Percentiles rank a stretch among this genome's conserved stretches.
Evolutionary conservation across 2,329 filamentous ascomycete genomes (phyloP).

Genomic region (Gnomoniopsis sp.): DNA sequence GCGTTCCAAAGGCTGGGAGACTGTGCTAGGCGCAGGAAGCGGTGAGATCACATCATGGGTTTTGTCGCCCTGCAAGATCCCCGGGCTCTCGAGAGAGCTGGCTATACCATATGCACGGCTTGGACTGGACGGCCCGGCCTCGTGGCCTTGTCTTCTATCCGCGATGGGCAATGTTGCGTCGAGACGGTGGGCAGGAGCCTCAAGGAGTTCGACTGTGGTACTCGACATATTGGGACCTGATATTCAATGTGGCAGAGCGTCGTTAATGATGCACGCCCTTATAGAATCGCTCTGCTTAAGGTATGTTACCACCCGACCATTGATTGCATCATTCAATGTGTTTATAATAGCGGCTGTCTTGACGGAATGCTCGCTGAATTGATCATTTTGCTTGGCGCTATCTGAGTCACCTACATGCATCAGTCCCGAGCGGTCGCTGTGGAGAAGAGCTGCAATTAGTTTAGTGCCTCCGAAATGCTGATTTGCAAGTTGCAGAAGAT

Average conservation of each 20-base stretch:
- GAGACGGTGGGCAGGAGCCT: background rate
- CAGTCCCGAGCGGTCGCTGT: too few relatives aligned
- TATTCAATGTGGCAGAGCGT: background rate
- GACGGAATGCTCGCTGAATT: background rate
- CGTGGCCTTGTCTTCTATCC: background rate
- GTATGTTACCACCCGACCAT: too few relatives aligned
- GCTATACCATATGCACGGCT: background rate
- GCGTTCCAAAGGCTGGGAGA: constrained; percentile 26
- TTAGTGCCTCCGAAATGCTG: too few relatives aligned
- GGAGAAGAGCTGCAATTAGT: too few relatives aligned
- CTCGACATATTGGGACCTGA: background rate
- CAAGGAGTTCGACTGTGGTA: constrained; percentile 9
- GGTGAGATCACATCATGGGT: constrained; percentile 1
- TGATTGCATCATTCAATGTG: background rate
- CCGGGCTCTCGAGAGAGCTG: background rate
- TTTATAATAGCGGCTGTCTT: background rate
- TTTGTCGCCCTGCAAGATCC: background rate
- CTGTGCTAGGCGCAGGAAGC: constrained; percentile 9
- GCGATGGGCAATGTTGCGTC: background rate
- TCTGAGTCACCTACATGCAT: background rate
- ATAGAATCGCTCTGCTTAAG: background rate
- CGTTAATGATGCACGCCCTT: background rate
- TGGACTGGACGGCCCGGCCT: background rate
- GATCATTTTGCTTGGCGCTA: background rate
- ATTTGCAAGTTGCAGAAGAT: too few relatives aligned